Percentiles rank a stretch among this genome's conserved stretches.
These are phyloP conservation scores for Penicillium sclerotigenum DNA, from an alignment of 2,329 filamentous ascomycete genomes.

Conservation along the genomic window DNA sequence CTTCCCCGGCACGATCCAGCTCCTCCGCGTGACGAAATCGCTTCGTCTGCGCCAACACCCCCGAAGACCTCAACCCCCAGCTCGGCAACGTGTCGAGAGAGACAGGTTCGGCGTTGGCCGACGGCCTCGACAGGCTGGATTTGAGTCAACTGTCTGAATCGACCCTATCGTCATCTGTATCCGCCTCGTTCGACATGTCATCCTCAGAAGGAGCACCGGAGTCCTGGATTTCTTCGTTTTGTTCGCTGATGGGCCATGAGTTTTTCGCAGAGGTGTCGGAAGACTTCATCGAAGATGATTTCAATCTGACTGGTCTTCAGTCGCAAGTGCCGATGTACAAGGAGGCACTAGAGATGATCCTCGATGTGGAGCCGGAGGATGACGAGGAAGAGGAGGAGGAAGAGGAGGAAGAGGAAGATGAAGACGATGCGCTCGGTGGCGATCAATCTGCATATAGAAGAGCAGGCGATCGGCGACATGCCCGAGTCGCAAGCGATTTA, in stretches of 20 bases:
- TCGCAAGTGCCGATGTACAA: conserved; percentile 98
- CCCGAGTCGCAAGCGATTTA: conserved; percentile 84
- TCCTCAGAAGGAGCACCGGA: conserved; percentile 58
- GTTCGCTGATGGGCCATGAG: conserved; percentile 90
- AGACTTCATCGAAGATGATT: conserved; percentile 99
- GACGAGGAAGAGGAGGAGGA: conserved; percentile 65
- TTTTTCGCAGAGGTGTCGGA: conserved; percentile 99
- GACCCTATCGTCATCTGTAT: conserved; percentile 39
- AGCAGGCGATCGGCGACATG: conserved; percentile 68
- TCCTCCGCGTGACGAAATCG: conserved; percentile 18
- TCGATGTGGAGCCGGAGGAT: conserved; percentile 96
- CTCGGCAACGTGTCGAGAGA: conserved; percentile 48
- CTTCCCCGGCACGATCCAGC: not conserved
- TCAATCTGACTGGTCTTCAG: conserved; percentile 94
- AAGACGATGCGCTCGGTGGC: conserved; percentile 64
- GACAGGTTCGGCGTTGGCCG: conserved; percentile 45
- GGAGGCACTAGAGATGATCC: conserved; percentile 97
- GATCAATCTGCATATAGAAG: conserved; percentile 48
- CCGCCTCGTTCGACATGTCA: conserved; percentile 44
- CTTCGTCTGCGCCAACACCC: conserved; percentile 19
- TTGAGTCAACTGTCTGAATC: conserved; percentile 46
- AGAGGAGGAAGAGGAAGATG: conserved; percentile 66
- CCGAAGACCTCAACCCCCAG: conserved; percentile 17
- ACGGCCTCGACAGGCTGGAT: conserved; percentile 49
- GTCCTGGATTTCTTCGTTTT: conserved; percentile 98